Evolutionary conservation across 768 basidiomycete genomes (phyloP).

Genomic region (Podaxis rugospora): DNA sequence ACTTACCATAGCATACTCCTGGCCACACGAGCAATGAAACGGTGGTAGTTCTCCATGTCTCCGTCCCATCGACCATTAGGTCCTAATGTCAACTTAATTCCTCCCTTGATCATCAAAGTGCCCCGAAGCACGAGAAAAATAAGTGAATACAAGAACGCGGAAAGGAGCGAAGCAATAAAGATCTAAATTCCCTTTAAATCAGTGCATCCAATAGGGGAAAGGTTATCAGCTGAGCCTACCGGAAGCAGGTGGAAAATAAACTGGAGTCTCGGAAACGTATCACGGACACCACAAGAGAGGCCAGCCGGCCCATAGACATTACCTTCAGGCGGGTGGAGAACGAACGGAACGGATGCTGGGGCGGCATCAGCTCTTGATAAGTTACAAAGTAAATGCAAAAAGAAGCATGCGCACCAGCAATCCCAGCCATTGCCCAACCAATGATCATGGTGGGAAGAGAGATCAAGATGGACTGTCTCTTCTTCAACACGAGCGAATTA

Average conservation of each 20-base stretch:
- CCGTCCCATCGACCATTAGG: constrained; percentile 40
- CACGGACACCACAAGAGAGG: constrained; percentile 48
- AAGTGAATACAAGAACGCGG: constrained; percentile 53
- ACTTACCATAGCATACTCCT: constrained; percentile 69
- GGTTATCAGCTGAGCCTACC: constrained; percentile 30
- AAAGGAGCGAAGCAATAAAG: constrained; percentile 50
- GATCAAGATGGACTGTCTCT: constrained; percentile 46
- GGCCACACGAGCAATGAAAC: constrained; percentile 58
- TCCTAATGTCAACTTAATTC: constrained; percentile 46
- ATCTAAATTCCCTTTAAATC: constrained; percentile 33
- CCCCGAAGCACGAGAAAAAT: constrained; percentile 61
- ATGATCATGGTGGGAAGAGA: constrained; percentile 35
- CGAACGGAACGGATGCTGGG: constrained; percentile 33
- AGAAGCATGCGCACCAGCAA: constrained; percentile 43
- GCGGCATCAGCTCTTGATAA: background rate
- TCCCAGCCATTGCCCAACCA: constrained; percentile 51
- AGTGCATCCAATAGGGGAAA: background rate
- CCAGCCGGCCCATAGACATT: constrained; percentile 47
- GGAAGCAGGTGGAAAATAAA: constrained; percentile 60
- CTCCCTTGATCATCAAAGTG: constrained; percentile 44
- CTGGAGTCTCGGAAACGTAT: constrained; percentile 33
- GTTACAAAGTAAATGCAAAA: background rate
- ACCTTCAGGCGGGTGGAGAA: constrained; percentile 22
- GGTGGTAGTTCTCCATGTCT: constrained; percentile 46
- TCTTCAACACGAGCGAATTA: constrained; percentile 56